Base-by-base conservation (phyloP, 352 stramenopile species). In the Phytophthora melonis region DNA sequence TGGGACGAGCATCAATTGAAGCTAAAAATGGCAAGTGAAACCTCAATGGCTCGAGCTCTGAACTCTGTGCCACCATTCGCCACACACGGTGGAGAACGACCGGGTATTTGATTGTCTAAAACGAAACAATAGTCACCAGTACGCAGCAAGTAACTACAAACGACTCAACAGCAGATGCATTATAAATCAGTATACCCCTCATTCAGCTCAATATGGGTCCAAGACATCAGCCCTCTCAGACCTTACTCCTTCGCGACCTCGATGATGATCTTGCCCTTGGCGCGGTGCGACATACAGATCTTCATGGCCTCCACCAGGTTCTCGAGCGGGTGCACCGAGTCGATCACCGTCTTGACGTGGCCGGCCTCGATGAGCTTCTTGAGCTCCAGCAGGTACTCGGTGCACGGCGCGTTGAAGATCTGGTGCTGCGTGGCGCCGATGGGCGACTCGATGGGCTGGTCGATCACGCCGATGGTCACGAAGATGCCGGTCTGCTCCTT, bases 231-330 rank as follows among this genome's bases (percentile, higher is more conserved):
- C 23, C 23, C 23, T 54, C 27, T 70, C 58, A 25, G 64, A 19
- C 39, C 32, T 68, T 68, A 67, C 67, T 74, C 77, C 55, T 66
- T 74, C 2, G 59, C 54, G 47, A 93, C 78, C 54, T 88, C 78
- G 27, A 93, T 77, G 41, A 92, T 74, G 50, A 93, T 88, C 70
- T 93, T 93, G 69, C 87, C 87, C 47, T 81, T 80, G 0, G 81
- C 81, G 21, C 84, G 84, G 62, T 78, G 71, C 47, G 68, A 78
- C 76, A 91, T 87, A 39, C 87, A 79, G 49, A 81, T 77, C 43
- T 80, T 72, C 54, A 92, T 80, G 61, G 71, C 87, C 10, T 89
- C 81, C 21, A 77, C 41, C 25, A 90, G 49, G 58, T 81, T 79
- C 45, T 90, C 74, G 23, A 94, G 86, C 54, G 74, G 65, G 58